Evolutionary conservation across 1,284 basidiomycete species (phyloP).

Genomic region (Puccinia horiana): DNA sequence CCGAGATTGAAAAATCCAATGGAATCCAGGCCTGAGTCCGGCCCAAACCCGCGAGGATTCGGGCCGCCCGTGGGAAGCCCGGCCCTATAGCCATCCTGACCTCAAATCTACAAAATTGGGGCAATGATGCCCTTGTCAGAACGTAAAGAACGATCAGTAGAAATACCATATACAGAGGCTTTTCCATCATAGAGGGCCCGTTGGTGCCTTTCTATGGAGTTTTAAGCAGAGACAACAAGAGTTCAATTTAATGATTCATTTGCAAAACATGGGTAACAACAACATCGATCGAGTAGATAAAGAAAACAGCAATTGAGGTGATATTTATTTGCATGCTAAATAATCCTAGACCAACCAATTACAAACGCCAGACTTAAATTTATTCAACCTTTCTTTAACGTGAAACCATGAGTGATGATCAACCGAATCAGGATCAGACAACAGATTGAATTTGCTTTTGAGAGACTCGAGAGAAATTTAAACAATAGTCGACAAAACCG

Average conservation of each 20-base stretch:
- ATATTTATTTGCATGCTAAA: not conserved
- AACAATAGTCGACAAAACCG: slow-evolving; percentile 1
- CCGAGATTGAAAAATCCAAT: not conserved
- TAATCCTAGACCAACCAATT: not conserved
- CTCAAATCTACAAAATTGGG: too few species aligned
- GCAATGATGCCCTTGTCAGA: too few species aligned
- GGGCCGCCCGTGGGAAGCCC: not conserved
- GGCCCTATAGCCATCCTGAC: too few species aligned
- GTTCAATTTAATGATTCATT: not conserved
- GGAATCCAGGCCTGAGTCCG: too few species aligned
- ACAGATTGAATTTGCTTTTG: not conserved
- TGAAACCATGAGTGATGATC: not conserved
- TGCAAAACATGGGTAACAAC: slow-evolving; percentile 24
- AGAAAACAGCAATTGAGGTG: not conserved
- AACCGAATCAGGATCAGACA: not conserved
- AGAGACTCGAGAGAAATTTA: not conserved
- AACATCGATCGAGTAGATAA: slow-evolving; percentile 13
- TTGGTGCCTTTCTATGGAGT: not conserved
- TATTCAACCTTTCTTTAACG: too few species aligned
- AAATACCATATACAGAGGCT: too few species aligned
- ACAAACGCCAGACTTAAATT: not conserved
- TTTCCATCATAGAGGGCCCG: too few species aligned
- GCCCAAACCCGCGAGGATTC: not conserved
- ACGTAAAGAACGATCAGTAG: too few species aligned
- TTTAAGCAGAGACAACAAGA: not conserved